Evolutionary conservation across 768 basidiomycete species (phyloP), one percentile per base, ranked within the genome.

Genomic region (Leccinellum rugosiceps): DNA sequence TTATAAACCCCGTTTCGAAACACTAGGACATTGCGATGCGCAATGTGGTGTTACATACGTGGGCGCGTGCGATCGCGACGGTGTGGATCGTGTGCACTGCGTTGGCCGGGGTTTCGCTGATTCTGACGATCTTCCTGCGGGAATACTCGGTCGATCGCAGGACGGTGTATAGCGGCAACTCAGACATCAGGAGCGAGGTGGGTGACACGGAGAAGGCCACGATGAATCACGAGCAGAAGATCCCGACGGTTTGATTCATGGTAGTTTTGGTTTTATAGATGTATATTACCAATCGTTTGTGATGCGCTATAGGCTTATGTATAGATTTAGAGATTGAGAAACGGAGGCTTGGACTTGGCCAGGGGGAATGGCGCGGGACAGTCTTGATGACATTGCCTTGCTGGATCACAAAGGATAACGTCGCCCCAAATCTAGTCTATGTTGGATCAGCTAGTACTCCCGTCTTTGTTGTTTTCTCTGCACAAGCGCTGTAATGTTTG

Each of bases 61-160:
- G 83, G 71, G 77, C 86, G 14, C 75, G 76, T 30, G 83, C 87
- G 3, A 83, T 90, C 38, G 78, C 78, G 60, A 72, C 59, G 47
- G 83, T 90, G 23, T 90, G 88, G 87, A 59, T 87, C 21, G 83
- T 85, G 9, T 77, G 77, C 68, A 84, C 84, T 10, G 85, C 83
- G 0, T 72, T 89, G 26, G 52, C 81, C 7, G 84, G 81, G 19
- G 6, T 21, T 23, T 17, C 31, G 11, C 13, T 31, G 30, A 32
- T 87, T 34, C 58, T 77, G 59, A 67, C 80, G 17, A 61, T 87
- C 28, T 80, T 86, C 61, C 56, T 90, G 25, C 77, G 83, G 50
- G 75, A 76, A 26, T 90, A 90, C 69, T 78, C 84, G 30, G 72
- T 90, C 23, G 71, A 81, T 48, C 79, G 86, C 3, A 76, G 74